Base-by-base conservation (phyloP, 805 yeast species). In the Candida ponderosae region DNA sequence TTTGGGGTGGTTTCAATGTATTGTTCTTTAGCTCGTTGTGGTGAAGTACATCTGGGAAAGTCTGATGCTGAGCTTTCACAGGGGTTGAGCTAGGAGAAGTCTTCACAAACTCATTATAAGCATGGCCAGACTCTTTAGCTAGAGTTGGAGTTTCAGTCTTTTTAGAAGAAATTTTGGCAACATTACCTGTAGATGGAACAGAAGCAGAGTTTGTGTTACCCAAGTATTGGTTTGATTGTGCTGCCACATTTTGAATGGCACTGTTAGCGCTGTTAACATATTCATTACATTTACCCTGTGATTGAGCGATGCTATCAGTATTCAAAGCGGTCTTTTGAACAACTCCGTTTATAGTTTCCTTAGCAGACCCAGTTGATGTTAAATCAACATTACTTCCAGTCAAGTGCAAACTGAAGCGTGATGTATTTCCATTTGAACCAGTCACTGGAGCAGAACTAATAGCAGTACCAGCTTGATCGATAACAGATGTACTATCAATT, bases 261-360 rank as follows among this genome's bases (percentile, higher is more conserved):
- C 15, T 27, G 20, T 44, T 44, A 18, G 45, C 47, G 37, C 41
- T 33, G 5, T 15, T 18, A 19, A 42, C 29, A 23, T 38, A 36
- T 33, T 37, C 33, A 21, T 41, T 47, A 27, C 42, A 35, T 24
- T 38, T 41, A 24, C 6, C 4, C 11, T 24, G n/a, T 9, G 18
- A 33, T 26, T 43, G 30, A 6, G 47, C 45, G 18, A 42, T 38
- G 6, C 35, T 42, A 26, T 45, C 48, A 30, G 33, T 43, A 33
- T 43, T 41, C 17, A 40, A 42, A 26, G 47, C 51, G 31, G 40
- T 45, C n/a, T 18, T 17, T 33, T 45, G 46, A 18, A 39, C 42
- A 28, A 40, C 34, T 1, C 34, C 42, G 21, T 45, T 45, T 11
- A 41, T 17, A 13, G 40, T 32, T 2, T 5, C 32, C 35, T 43